phyloP scores from a whole-genome alignment of 2,329 filamentous ascomycete genomes.

The Colletotrichum eleusines region DNA sequence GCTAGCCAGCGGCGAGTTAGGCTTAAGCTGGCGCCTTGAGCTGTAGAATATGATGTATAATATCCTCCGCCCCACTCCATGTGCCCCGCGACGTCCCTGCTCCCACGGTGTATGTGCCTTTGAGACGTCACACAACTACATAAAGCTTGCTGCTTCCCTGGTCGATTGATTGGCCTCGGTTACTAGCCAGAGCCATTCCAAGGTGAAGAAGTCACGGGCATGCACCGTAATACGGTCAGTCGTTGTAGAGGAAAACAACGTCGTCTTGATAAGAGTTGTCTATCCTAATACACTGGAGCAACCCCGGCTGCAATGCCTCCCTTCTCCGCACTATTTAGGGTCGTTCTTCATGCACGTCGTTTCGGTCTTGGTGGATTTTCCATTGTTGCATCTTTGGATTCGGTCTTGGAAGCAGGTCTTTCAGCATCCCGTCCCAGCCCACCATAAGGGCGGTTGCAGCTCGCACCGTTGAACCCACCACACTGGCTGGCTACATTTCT shows the following conservation, averaged over 20 bases:
- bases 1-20: slow-evolving; percentile 10
- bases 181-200: background rate
- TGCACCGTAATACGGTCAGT: background rate
- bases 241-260: background rate
- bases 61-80: slow-evolving; percentile 15
- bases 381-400: too few relatives aligned
- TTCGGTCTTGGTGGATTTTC: too few relatives aligned
- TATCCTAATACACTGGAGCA: too few relatives aligned
- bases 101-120: slow-evolving; percentile 39
- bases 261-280: too few relatives aligned
- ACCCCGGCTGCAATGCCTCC: too few relatives aligned
- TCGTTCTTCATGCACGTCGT: too few relatives aligned
- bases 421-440: too few relatives aligned
- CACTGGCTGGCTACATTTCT: too few relatives aligned
- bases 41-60: slow-evolving; percentile 42
- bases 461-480: too few relatives aligned
- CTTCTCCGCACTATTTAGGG: too few relatives aligned
- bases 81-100: background rate
- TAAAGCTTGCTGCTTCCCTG: background rate
- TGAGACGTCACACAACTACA: background rate
- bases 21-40: slow-evolving; percentile 26
- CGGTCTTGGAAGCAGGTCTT: too few relatives aligned
- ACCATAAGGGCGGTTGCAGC: too few relatives aligned
- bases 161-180: background rate
- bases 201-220: background rate